Conservation (phyloP, 176 grass and related monocot species). For the Dactylis glomerata region DNA sequence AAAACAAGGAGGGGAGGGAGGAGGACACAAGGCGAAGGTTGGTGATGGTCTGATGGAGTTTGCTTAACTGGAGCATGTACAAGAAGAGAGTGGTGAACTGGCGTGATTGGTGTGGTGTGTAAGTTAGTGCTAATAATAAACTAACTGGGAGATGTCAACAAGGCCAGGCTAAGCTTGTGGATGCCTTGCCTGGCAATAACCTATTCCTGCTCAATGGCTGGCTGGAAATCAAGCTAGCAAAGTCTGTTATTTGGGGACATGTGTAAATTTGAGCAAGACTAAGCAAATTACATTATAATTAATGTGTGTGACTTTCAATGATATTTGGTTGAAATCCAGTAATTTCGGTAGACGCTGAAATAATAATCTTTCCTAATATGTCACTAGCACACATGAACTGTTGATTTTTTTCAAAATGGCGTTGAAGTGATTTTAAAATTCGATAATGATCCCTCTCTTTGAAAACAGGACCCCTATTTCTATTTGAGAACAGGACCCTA, state of each 20-base stretch:
- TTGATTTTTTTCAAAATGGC: too few species aligned
- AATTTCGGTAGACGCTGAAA: too few species aligned
- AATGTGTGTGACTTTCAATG: too few species aligned
- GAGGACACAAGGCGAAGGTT: slow-evolving; percentile 16
- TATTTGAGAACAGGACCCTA: too few species aligned
- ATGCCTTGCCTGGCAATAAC: slow-evolving; percentile 27
- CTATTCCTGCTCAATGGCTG: not conserved
- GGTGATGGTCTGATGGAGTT: slow-evolving; percentile 16
- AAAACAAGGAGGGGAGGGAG: not conserved
- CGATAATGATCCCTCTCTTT: too few species aligned
- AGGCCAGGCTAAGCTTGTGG: slow-evolving; percentile 10
- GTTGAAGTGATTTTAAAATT: too few species aligned
- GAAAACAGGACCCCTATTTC: too few species aligned
- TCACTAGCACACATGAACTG: too few species aligned
- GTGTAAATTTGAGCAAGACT: not conserved
- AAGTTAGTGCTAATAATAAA: slow-evolving; percentile 42
- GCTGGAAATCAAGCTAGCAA: not conserved
- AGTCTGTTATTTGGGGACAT: slow-evolving; percentile 9
- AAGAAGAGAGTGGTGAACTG: not conserved
- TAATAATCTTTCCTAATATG: too few species aligned
- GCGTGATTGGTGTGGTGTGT: not conserved
- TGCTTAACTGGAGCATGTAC: not conserved
- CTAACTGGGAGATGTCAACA: slow-evolving; percentile 37
- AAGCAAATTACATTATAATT: too few species aligned
- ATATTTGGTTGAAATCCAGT: too few species aligned